Evolutionary conservation across 1,139 yeast species (phyloP).

Genomic region (Candida sp.): DNA sequence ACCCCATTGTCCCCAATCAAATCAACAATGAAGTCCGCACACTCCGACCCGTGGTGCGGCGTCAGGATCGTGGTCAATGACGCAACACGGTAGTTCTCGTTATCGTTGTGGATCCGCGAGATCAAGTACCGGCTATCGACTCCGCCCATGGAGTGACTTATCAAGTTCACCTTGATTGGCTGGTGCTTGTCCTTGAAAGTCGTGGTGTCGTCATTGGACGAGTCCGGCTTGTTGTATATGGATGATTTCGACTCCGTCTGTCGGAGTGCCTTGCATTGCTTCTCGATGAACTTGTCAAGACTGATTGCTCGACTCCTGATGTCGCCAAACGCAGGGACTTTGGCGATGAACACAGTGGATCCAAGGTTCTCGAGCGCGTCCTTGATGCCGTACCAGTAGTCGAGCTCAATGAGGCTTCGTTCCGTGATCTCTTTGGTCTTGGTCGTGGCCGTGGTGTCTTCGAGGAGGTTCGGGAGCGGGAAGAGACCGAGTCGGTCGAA

Average conservation of each 20-base stretch:
- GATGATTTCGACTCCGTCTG: constrained; percentile 28
- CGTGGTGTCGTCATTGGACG: constrained; percentile 4
- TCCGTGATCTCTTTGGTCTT: constrained; percentile 18
- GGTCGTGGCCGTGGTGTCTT: constrained; percentile 18
- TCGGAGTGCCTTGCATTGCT: constrained; percentile 39
- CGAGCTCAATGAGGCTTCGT: constrained; percentile 48
- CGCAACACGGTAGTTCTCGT: constrained; percentile 56
- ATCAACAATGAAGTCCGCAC: constrained; percentile 71
- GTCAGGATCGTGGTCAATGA: constrained; percentile 86
- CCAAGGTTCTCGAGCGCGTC: constrained; percentile 65
- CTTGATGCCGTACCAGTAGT: constrained; percentile 85
- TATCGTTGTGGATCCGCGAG: constrained; percentile 29
- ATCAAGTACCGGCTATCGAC: constrained; percentile 81
- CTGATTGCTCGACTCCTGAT: constrained; percentile 71
- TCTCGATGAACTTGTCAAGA: constrained; percentile 56
- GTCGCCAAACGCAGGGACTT: constrained; percentile 83
- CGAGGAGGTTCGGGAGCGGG: constrained; percentile 30
- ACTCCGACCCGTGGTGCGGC: constrained; percentile 87
- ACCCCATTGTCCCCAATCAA: constrained; percentile 17
- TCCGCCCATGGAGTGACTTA: constrained; percentile 98
- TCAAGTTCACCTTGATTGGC: constrained; percentile 62
- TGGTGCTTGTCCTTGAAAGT: constrained; percentile 21
- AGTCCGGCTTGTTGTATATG: constrained; percentile 27
- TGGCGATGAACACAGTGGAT: constrained; percentile 70
- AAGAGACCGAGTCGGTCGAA: constrained; percentile 63